A percentile compares a stretch with the other conserved stretches of the same genome.
phyloP scores from a whole-genome alignment of 2,329 filamentous ascomycete species.

The Periconia sp. region DNA sequence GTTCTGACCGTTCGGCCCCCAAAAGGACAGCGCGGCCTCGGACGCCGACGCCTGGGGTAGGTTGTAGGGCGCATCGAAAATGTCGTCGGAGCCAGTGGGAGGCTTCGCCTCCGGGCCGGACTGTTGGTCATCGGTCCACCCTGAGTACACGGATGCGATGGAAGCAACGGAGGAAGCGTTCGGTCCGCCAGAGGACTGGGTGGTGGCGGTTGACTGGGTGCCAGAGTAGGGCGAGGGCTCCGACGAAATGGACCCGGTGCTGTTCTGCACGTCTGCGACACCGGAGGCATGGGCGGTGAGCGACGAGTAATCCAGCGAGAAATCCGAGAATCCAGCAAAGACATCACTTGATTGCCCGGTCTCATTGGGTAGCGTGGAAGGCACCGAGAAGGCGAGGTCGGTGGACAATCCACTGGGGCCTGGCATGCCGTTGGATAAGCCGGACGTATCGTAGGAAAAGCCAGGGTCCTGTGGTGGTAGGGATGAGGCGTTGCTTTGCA shows the following conservation, averaged over 20 bases:
- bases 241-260: slow-evolving; percentile 37
- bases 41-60: slow-evolving; percentile 37
- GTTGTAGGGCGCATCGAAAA: slow-evolving; percentile 37
- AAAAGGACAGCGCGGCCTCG: slow-evolving; percentile 38
- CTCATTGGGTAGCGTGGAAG: slow-evolving; percentile 28
- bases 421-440: slow-evolving; percentile 26
- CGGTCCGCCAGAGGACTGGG: slow-evolving; percentile 40
- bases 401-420: no score
- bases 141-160: slow-evolving; percentile 43
- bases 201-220: slow-evolving; percentile 34
- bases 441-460: slow-evolving; percentile 30
- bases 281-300: slow-evolving; percentile 26
- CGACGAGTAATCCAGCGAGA: slow-evolving; percentile 32
- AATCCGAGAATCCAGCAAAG: slow-evolving; percentile 34
- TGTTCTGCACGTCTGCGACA: slow-evolving; percentile 40
- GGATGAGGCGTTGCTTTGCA: slow-evolving; percentile 34
- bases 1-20: slow-evolving; percentile 26
- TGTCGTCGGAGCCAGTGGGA: slow-evolving; percentile 33
- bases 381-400: slow-evolving; percentile 34
- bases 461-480: slow-evolving; percentile 30
- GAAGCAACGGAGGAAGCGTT: slow-evolving; percentile 42
- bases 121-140: slow-evolving; percentile 42
- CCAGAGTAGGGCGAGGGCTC: slow-evolving; percentile 45
- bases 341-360: slow-evolving; percentile 26
- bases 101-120: slow-evolving; percentile 26